Conservation (phyloP, 2,329 filamentous ascomycete species). For the Hymenoscyphus repandus region DNA sequence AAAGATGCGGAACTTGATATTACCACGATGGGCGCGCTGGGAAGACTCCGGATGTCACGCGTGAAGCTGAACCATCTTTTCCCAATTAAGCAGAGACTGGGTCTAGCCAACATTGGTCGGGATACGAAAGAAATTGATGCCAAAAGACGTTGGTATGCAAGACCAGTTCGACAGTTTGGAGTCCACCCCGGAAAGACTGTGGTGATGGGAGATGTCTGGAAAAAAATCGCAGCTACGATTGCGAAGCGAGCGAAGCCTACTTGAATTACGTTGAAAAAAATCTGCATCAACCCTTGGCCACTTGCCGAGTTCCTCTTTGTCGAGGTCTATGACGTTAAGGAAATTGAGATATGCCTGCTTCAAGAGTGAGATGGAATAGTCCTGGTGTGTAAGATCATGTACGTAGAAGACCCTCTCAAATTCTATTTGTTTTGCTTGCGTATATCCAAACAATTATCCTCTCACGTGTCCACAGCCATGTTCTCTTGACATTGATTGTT, state of each 20-base stretch:
- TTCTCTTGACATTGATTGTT: too few species aligned
- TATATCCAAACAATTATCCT: too few species aligned
- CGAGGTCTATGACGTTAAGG: too few species aligned
- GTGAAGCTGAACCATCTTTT: conserved; percentile 26
- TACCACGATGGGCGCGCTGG: conserved; percentile 36
- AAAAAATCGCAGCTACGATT: conserved; percentile 22
- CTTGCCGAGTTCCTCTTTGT: too few species aligned
- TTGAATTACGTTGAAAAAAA: too few species aligned
- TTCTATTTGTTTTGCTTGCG: too few species aligned
- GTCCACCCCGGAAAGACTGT: conserved; percentile 24
- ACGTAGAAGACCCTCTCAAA: too few species aligned
- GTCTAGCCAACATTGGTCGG: conserved; percentile 29
- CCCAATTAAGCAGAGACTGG: conserved; percentile 24
- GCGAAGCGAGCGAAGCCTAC: conserved; percentile 5
- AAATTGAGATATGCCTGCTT: too few species aligned
- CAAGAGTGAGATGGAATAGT: too few species aligned
- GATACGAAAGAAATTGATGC: conserved; percentile 21
- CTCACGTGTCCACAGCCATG: too few species aligned
- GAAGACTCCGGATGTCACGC: conserved; percentile 31
- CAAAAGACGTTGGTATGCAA: conserved; percentile 25
- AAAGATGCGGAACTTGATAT: conserved; percentile 35
- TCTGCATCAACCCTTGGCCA: too few species aligned
- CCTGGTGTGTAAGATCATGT: too few species aligned
- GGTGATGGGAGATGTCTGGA: conserved; percentile 26
- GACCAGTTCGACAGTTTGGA: conserved; percentile 24